Conservation (phyloP, 116 monocot species). For the Phalaenopsis hybrid region DNA sequence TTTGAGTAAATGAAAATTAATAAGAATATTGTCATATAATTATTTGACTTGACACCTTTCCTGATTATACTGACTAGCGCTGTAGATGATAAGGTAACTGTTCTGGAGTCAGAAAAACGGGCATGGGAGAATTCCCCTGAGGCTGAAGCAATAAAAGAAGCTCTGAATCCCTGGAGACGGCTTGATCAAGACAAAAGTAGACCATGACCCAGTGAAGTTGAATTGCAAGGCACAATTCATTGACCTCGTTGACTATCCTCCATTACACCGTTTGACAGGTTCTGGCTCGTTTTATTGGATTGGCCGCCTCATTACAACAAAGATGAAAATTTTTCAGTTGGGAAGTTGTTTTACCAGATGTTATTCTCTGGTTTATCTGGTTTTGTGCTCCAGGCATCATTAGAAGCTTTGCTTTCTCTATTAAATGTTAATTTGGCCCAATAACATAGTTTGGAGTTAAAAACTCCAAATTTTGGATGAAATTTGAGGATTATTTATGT, state of each 20-base stretch:
- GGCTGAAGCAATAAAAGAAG: conserved; percentile 70
- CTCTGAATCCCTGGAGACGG: conserved; percentile 89
- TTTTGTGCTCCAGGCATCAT: not conserved
- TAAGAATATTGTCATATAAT: not conserved
- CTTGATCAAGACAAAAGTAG: conserved; percentile 44
- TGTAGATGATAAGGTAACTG: conserved; percentile 81
- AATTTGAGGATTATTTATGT: not conserved
- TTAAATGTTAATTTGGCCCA: not conserved
- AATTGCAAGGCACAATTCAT: not conserved
- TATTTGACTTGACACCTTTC: not conserved
- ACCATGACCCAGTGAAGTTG: not conserved
- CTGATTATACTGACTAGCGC: not conserved
- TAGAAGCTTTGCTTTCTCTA: not conserved
- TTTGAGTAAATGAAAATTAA: not conserved
- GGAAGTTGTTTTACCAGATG: not conserved
- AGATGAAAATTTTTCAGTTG: not conserved
- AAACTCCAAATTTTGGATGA: not conserved
- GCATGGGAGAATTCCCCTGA: conserved; percentile 76
- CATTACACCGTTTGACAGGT: not conserved
- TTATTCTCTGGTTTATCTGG: not conserved
- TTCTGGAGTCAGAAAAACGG: conserved; percentile 76
- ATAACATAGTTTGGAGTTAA: not conserved
- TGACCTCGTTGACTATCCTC: not conserved
- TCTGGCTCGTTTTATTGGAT: not conserved
- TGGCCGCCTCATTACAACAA: not conserved